phyloP scores from a whole-genome alignment of 2,329 filamentous ascomycete species.

The Penicillium concentricum region DNA sequence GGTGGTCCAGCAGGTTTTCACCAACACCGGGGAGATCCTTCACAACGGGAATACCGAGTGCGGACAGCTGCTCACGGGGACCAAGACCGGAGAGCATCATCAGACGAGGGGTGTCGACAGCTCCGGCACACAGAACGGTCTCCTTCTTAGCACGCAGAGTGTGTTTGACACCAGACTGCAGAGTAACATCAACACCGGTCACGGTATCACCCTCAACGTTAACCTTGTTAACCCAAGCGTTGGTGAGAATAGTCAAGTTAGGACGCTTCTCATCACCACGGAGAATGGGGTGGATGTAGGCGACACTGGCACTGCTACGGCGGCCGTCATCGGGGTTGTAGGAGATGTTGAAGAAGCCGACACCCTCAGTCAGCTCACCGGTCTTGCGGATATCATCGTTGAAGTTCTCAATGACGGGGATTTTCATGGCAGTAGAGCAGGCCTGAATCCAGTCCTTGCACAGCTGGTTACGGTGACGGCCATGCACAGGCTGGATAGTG shows the following conservation, averaged over 20 bases:
- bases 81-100: slow-evolving; percentile 57
- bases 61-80: slow-evolving; percentile 51
- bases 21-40: slow-evolving; percentile 62
- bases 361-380: slow-evolving; percentile 70
- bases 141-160: slow-evolving; percentile 65
- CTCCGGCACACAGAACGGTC: slow-evolving; percentile 76
- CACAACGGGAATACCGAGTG: slow-evolving; percentile 57
- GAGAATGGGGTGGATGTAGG: slow-evolving; percentile 89
- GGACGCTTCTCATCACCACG: slow-evolving; percentile 77
- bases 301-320: slow-evolving; percentile 81
- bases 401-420: slow-evolving; percentile 81
- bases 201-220: slow-evolving; percentile 70
- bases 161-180: slow-evolving; percentile 59
- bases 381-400: slow-evolving; percentile 76
- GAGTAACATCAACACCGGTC: slow-evolving; percentile 68
- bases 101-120: slow-evolving; percentile 74
- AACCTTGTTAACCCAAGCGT: slow-evolving; percentile 82
- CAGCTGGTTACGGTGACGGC: slow-evolving; percentile 81
- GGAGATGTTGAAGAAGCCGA: slow-evolving; percentile 86
- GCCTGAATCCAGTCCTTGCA: slow-evolving; percentile 87
- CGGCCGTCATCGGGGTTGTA: slow-evolving; percentile 88
- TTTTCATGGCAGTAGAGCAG: slow-evolving; percentile 73
- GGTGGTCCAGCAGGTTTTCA: slow-evolving; percentile 65
- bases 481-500: slow-evolving; percentile 85
- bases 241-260: slow-evolving; percentile 82